phyloP scores from a whole-genome alignment of 2,329 filamentous ascomycete genomes.

The Apiospora rasikravindrae region DNA sequence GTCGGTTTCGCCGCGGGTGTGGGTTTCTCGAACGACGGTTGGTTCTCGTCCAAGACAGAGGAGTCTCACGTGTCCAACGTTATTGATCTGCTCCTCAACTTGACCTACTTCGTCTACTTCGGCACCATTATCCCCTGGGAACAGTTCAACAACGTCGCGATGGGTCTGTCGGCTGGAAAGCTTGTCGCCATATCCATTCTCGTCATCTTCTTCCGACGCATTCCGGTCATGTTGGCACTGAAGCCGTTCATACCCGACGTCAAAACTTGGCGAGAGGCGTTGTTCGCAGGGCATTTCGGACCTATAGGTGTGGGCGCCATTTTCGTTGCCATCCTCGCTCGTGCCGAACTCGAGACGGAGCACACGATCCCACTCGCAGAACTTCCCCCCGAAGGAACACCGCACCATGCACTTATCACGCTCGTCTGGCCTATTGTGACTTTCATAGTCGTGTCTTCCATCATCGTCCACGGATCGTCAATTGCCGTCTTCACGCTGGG shows the following conservation, averaged over 20 bases:
- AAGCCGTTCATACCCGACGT: constrained; percentile 96
- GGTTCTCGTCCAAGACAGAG: constrained; percentile 98
- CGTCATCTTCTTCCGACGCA: constrained; percentile 93
- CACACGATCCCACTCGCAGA: constrained; percentile 74
- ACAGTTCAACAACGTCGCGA: constrained; percentile 76
- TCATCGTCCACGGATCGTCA: constrained; percentile 95
- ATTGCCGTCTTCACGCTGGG: constrained; percentile 97
- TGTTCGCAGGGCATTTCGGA: constrained; percentile 97
- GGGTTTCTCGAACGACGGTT: constrained; percentile 99
- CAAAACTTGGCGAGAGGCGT: constrained; percentile 95
- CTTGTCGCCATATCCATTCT: constrained; percentile 92
- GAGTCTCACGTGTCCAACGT: constrained; percentile 99
- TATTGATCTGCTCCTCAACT: constrained; percentile 94
- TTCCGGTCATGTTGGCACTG: constrained; percentile 89
- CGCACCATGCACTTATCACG: constrained; percentile 73
- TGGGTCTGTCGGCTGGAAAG: constrained; percentile 85
- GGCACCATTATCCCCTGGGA: constrained; percentile 97
- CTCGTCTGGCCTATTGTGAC: constrained; percentile 95
- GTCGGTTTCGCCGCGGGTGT: constrained; percentile 95
- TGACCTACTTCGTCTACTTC: constrained; percentile 98
- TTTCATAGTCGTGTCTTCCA: constrained; percentile 93
- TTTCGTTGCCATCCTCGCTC: constrained; percentile 89
- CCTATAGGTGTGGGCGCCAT: constrained; percentile 97
- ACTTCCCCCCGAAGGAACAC: constrained; percentile 59
- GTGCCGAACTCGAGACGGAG: constrained; percentile 85